A percentile compares a stretch with the other conserved stretches of the same genome.
Evolutionary conservation across 345 rosid genomes (phyloP).

Genomic region (Chamaenerion angustifolium): DNA sequence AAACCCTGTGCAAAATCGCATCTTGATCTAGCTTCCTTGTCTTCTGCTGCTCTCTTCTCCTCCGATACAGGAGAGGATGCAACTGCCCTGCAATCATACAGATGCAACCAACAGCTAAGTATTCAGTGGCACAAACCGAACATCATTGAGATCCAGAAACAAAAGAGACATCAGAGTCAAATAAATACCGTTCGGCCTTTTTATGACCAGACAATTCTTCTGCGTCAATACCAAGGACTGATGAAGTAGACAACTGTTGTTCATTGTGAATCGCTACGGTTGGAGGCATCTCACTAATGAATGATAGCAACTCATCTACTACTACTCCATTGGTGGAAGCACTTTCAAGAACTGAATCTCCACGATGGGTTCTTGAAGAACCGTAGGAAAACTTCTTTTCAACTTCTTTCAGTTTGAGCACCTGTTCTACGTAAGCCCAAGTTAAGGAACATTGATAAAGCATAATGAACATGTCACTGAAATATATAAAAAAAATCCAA

Average conservation of each 20-base stretch:
- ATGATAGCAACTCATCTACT: constrained; percentile 47
- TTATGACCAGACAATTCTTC: constrained; percentile 19
- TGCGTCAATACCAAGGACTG: constrained; percentile 10
- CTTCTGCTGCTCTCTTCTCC: constrained; percentile 27
- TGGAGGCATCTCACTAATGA: constrained; percentile 26
- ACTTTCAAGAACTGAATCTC: too few relatives aligned
- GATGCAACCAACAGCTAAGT: not conserved
- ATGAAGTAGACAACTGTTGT: constrained; percentile 13
- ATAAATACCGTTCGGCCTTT: constrained; percentile 21
- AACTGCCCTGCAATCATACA: not conserved
- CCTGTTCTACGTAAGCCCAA: constrained; percentile 39
- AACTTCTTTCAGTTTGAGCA: constrained; percentile 32
- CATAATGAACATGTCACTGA: not conserved
- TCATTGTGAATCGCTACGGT: constrained; percentile 19
- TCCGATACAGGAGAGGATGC: too few relatives aligned
- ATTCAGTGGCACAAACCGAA: not conserved
- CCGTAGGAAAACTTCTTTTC: constrained; percentile 28
- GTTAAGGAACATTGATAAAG: constrained; percentile 41
- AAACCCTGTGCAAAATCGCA: constrained; percentile 58
- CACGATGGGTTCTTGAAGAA: constrained; percentile 19
- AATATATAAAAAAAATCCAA: not conserved
- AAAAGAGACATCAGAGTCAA: not conserved
- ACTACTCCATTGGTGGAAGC: constrained; percentile 15
- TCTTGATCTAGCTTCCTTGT: constrained; percentile 47
- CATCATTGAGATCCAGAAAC: not conserved